phyloP scores from a whole-genome alignment of 371 early-diverging fungal species.

The Mucor indicus region DNA sequence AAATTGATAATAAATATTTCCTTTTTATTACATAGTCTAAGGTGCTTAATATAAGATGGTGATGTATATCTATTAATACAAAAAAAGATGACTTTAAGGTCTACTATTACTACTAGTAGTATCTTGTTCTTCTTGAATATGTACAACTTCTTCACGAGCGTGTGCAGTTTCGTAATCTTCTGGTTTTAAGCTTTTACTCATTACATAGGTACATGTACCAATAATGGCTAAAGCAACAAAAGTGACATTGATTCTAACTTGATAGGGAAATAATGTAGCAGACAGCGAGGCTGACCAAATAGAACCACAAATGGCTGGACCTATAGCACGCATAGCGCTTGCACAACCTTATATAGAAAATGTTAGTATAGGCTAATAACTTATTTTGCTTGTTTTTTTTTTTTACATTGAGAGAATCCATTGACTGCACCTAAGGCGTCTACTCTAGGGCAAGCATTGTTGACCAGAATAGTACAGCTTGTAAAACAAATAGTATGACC shows the following conservation, averaged over 20 bases:
- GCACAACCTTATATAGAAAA: slow-evolving; percentile 28
- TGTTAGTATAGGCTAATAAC: background rate
- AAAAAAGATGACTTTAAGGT: too few relatives aligned
- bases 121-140: slow-evolving; percentile 9
- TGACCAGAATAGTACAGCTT: slow-evolving; percentile 31
- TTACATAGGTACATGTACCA: slow-evolving; percentile 21
- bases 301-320: slow-evolving; percentile 43
- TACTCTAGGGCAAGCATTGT: slow-evolving; percentile 29
- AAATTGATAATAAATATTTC: too few relatives aligned
- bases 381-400: too few relatives aligned
- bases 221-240: slow-evolving; percentile 22
- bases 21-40: too few relatives aligned
- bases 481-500: slow-evolving; percentile 37
- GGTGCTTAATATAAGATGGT: too few relatives aligned
- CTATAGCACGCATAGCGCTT: slow-evolving; percentile 39
- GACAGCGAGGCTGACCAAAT: slow-evolving; percentile 39
- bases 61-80: too few relatives aligned
- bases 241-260: slow-evolving; percentile 24
- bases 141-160: slow-evolving; percentile 22
- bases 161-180: slow-evolving; percentile 21
- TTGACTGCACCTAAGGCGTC: slow-evolving; percentile 37
- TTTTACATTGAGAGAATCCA: slow-evolving; percentile 43
- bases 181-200: slow-evolving; percentile 21
- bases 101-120: slow-evolving; percentile 1
- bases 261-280: slow-evolving; percentile 22